Evolutionary conservation across 2,329 filamentous ascomycete species (phyloP).

Genomic region (Dryadomyces quercus-mongolicae): DNA sequence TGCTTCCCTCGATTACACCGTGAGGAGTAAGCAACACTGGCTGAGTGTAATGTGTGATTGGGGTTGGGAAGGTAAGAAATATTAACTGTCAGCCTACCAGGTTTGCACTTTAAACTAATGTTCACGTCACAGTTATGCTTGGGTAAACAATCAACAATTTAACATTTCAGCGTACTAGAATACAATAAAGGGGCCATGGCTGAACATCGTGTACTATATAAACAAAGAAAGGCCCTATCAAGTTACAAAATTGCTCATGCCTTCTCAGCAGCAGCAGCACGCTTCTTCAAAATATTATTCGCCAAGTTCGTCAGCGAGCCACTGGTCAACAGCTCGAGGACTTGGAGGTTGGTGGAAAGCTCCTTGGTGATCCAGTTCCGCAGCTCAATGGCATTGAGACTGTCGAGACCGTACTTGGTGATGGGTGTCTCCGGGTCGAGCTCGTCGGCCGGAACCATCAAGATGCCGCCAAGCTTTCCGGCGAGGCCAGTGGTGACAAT

Average conservation of each 20-base stretch:
- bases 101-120: too few species aligned
- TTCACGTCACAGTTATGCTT: not conserved
- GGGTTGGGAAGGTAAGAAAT: slow-evolving; percentile 5
- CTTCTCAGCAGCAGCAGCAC: too few species aligned
- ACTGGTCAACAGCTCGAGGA: slow-evolving; percentile 39
- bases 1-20: not conserved
- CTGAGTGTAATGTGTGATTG: slow-evolving; percentile 4
- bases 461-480: slow-evolving; percentile 32
- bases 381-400: slow-evolving; percentile 35
- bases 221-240: too few species aligned
- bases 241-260: too few species aligned
- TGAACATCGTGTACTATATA: too few species aligned
- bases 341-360: slow-evolving; percentile 37
- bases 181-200: too few species aligned
- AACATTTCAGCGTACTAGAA: too few species aligned
- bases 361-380: slow-evolving; percentile 38
- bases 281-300: too few species aligned
- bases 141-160: not conserved
- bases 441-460: slow-evolving; percentile 36
- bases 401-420: slow-evolving; percentile 32
- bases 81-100: too few species aligned
- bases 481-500: slow-evolving; percentile 31
- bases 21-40: slow-evolving; percentile 4
- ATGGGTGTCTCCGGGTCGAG: slow-evolving; percentile 30
- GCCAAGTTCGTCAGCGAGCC: slow-evolving; percentile 18